Evolutionary conservation across 1,284 basidiomycete species (phyloP), one percentile per base, ranked within the genome.

Genomic region (Ustilago bromivora): DNA sequence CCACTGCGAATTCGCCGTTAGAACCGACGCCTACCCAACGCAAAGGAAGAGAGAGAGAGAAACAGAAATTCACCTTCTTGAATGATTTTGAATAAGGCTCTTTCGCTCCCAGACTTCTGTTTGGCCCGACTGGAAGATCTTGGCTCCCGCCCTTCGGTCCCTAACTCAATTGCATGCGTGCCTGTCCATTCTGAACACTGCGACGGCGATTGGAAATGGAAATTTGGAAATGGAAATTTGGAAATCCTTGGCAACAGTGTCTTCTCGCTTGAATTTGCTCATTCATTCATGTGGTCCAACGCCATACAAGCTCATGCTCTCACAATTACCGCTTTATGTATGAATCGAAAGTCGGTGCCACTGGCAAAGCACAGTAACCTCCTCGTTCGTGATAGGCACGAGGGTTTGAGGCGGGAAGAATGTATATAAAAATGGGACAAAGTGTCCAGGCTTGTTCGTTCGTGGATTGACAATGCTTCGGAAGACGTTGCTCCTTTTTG

Each of bases 401-500:
- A 51, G 47, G 47, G 49, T 51, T 51, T 28, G 7, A 8, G 15
- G 49, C 49, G 49, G 49, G 12, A 46, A 19, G 13, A 19, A 19
- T 46, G n/a, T 46, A 19, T 41, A 41, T 15, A 7, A 8, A 51
- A 13, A 32, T 28, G 31, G 28, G 31, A 51, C 15, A 32, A 8
- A 34, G 4, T 17, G 52, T 54, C 54, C 51, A 49, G 54, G 41
- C 41, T 62, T 55, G 38, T 47, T 53, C 43, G 46, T 57, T 58
- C 23, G 36, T 35, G 34, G 54, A 32, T 57, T 49, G 13, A 41
- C 61, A 35, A 34, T 64, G 65, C 71, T 68, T 73, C 71, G 71
- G 71, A 73, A 73, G 65, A 73, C 65, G 36, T 52, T 73, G 71
- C 65, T 73, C 71, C 71, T 67, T 73, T 67, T 65, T 35, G 23